Evolutionary conservation across 164 flowering plant species (phyloP).

Genomic region (Tetracentron sinense): DNA sequence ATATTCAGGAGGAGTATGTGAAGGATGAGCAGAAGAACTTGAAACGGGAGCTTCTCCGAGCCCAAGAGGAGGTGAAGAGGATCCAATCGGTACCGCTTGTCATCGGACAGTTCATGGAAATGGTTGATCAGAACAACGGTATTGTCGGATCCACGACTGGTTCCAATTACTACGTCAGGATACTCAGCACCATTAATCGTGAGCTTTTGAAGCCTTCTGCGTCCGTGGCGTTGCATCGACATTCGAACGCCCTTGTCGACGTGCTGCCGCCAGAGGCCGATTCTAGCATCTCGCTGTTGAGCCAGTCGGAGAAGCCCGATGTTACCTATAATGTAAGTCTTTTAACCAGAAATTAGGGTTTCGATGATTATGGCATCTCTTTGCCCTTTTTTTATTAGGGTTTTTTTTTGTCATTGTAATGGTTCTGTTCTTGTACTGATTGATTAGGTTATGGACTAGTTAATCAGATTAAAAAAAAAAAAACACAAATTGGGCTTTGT

Average conservation of each 20-base stretch:
- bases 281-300: conserved; percentile 75
- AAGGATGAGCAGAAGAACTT: conserved; percentile 71
- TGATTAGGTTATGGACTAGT: too few species aligned
- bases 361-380: not conserved
- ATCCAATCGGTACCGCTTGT: conserved; percentile 77
- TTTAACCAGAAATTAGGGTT: not conserved
- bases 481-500: too few species aligned
- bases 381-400: conserved; percentile 11
- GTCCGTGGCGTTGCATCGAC: conserved; percentile 86
- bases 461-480: too few species aligned
- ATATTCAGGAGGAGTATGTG: conserved; percentile 80
- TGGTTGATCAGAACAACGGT: conserved; percentile 71
- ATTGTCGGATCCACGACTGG: conserved; percentile 96
- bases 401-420: not conserved
- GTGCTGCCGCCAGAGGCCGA: conserved; percentile 2
- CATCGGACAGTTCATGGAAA: conserved; percentile 84
- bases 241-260: conserved; percentile 30
- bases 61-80: conserved; percentile 81
- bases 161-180: conserved; percentile 68
- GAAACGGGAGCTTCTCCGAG: conserved; percentile 61
- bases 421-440: not conserved
- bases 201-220: conserved; percentile 89
- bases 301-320: conserved; percentile 97
- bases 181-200: conserved; percentile 70
- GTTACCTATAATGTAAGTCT: conserved; percentile 71